phyloP scores from a whole-genome alignment of 495 filamentous ascomycete genomes.

The Penicillium arizonense region DNA sequence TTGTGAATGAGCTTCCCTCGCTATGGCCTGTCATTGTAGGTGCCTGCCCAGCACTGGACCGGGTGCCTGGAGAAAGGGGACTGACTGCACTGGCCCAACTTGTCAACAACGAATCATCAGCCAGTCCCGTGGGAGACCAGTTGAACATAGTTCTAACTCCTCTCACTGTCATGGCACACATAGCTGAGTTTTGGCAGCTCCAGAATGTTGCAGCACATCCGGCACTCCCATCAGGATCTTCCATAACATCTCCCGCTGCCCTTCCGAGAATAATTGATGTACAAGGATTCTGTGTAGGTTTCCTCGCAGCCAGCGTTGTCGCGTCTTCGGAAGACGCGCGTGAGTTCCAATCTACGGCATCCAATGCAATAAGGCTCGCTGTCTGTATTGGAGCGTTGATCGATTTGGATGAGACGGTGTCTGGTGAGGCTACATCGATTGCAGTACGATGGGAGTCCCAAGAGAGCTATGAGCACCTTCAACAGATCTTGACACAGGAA shows the following conservation, averaged over 20 bases:
- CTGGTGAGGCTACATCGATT: constrained; percentile 15
- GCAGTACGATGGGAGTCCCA: constrained; percentile 26
- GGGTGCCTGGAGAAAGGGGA: background rate
- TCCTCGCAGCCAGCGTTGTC: constrained; percentile 33
- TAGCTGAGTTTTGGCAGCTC: constrained; percentile 1
- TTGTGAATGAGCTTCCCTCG: background rate
- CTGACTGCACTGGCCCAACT: background rate
- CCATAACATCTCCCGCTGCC: background rate
- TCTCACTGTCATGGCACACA: background rate
- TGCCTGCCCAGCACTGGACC: background rate
- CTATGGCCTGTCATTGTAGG: background rate
- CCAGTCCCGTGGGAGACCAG: background rate
- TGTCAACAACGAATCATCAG: background rate
- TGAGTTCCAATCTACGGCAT: constrained; percentile 23
- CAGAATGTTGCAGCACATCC: background rate
- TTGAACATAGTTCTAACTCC: background rate
- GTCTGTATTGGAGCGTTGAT: constrained; percentile 36
- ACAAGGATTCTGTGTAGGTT: constrained; percentile 37
- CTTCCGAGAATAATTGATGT: background rate
- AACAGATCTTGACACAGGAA: background rate
- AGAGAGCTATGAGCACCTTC: background rate
- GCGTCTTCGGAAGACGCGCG: constrained; percentile 16
- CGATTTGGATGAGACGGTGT: constrained; percentile 28
- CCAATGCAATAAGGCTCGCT: constrained; percentile 34
- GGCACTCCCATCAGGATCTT: background rate